A percentile compares a stretch with the other conserved stretches of the same genome.
These are phyloP conservation scores for Ballota nigra DNA, from an alignment of 257 asterid genomes.

Conservation along the genomic window DNA sequence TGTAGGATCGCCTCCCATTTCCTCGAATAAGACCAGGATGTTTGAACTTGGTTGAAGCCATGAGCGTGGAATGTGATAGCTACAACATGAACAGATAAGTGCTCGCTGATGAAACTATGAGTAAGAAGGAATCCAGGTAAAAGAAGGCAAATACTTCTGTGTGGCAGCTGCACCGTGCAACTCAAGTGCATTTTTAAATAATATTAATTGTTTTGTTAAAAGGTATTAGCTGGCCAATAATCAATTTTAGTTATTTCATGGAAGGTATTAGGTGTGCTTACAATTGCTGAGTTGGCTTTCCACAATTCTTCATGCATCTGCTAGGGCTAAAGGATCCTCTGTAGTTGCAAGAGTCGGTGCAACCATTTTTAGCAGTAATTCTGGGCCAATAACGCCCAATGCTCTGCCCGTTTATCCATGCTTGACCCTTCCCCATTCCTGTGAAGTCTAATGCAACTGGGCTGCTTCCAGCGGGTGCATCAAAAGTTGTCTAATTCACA, in stretches of 20 bases:
- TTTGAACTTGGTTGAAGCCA: slow-evolving; percentile 78
- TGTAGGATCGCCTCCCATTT: slow-evolving; percentile 83
- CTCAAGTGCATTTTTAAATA: no score
- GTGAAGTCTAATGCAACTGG: slow-evolving; percentile 77
- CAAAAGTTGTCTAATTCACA: slow-evolving; percentile 52
- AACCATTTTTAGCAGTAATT: slow-evolving; percentile 38
- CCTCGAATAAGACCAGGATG: slow-evolving; percentile 70
- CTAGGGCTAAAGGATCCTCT: slow-evolving; percentile 55
- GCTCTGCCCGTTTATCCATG: slow-evolving; percentile 94
- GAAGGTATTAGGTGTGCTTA: no score
- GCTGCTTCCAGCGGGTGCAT: slow-evolving; percentile 63
- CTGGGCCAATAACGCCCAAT: slow-evolving; percentile 91
- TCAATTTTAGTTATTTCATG: no score
- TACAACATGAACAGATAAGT: slow-evolving; percentile 30
- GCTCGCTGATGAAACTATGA: background rate
- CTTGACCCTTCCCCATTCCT: slow-evolving; percentile 84
- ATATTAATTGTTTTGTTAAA: no score
- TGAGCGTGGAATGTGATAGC: slow-evolving; percentile 88
- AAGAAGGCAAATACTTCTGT: no score
- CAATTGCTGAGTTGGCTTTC: slow-evolving; percentile 81
- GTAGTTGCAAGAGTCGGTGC: slow-evolving; percentile 62
- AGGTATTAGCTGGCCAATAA: no score
- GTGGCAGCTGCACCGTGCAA: no score
- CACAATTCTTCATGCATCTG: slow-evolving; percentile 75
- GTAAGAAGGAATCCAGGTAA: slow-evolving; percentile 18